Conservation (phyloP, 345 rosid genomes). For the Firmiana major region DNA sequence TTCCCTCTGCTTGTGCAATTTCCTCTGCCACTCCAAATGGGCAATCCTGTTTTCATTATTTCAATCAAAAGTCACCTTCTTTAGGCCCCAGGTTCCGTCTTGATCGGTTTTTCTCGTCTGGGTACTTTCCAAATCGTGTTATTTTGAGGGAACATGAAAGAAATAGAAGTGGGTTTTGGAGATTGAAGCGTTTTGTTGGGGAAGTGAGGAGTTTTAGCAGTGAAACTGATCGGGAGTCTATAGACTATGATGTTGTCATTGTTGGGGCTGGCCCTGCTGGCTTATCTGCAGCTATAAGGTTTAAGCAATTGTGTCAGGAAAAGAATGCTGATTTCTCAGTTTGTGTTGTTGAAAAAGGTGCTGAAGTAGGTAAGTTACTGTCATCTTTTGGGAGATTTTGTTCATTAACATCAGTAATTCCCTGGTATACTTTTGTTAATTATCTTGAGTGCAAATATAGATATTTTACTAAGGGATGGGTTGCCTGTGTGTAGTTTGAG, state of each 20-base stretch:
- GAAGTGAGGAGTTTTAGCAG: conserved; percentile 40
- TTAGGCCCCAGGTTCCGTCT: conserved; percentile 18
- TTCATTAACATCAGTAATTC: not conserved
- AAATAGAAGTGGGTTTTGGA: conserved; percentile 13
- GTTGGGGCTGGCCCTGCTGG: conserved; percentile 99
- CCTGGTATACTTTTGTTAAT: not conserved
- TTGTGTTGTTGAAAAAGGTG: conserved; percentile 94
- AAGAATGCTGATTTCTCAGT: conserved; percentile 77
- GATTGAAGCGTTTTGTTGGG: conserved; percentile 13
- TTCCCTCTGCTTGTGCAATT: conserved; percentile 16
- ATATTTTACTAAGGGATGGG: too few species aligned
- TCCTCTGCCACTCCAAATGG: conserved; percentile 19
- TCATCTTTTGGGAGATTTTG: not conserved
- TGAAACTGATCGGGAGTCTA: conserved; percentile 52
- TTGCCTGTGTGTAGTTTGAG: not conserved
- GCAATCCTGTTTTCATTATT: conserved; percentile 12
- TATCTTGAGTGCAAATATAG: not conserved
- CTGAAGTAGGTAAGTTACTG: conserved; percentile 66
- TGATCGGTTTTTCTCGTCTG: conserved; percentile 26
- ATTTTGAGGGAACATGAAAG: conserved; percentile 13
- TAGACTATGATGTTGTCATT: conserved; percentile 87
- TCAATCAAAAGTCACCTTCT: conserved; percentile 20
- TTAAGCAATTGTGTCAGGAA: conserved; percentile 73
- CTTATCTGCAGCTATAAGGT: conserved; percentile 78
- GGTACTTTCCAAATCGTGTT: conserved; percentile 19